A percentile compares a stretch with the other conserved stretches of the same genome.
phyloP scores from a whole-genome alignment of 2,329 filamentous ascomycete genomes.

The Alternaria consortialis region DNA sequence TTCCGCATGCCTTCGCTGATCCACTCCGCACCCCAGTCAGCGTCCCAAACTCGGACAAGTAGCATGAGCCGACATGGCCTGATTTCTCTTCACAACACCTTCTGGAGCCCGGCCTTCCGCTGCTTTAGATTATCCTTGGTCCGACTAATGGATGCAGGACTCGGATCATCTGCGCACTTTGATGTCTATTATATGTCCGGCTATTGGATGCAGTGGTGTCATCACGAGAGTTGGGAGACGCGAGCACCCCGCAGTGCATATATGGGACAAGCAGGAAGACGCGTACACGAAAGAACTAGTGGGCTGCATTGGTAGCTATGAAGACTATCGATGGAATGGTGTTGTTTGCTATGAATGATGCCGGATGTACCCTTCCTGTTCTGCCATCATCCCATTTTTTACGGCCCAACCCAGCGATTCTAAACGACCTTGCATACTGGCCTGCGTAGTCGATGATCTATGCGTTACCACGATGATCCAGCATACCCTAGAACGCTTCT shows the following conservation, averaged over 20 bases:
- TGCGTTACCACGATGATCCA: neutral
- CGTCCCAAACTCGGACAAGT: constrained; percentile 12
- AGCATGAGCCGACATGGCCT: constrained; percentile 19
- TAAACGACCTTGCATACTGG: neutral
- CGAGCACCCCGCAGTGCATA: constrained; percentile 1
- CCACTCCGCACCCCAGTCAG: neutral
- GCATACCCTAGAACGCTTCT: neutral
- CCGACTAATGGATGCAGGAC: constrained; percentile 11
- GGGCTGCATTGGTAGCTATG: constrained; percentile 12
- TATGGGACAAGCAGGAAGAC: neutral
- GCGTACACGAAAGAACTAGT: neutral
- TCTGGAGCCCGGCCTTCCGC: constrained; percentile 2
- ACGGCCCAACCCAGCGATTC: neutral
- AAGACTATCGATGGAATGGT: neutral
- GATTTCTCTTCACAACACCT: constrained; percentile 8
- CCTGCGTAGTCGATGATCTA: neutral
- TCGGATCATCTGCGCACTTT: constrained; percentile 15
- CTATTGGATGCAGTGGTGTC: constrained; percentile 13
- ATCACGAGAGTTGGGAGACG: constrained; percentile 8
- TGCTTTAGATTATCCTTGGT: constrained; percentile 5
- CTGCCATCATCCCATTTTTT: constrained; percentile 3
- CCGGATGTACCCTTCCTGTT: constrained; percentile 2
- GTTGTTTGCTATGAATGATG: constrained; percentile 10
- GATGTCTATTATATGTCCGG: constrained; percentile 1
- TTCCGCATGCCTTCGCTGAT: constrained; percentile 6